These are phyloP conservation scores for Eremothecium coryli DNA, from an alignment of 1,139 yeast species.

Conservation along the genomic window DNA sequence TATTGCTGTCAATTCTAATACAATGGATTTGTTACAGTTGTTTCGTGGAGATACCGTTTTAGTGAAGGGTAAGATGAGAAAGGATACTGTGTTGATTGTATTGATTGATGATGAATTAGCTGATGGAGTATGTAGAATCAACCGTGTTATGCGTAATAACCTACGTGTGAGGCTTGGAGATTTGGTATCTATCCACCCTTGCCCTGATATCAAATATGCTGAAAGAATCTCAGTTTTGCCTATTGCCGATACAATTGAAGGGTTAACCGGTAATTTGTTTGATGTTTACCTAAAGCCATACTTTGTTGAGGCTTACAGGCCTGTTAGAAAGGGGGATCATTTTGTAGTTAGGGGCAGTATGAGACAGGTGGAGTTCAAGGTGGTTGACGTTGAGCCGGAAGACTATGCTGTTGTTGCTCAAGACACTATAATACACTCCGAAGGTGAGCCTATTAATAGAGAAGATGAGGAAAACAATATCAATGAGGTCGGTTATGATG, in stretches of 20 bases:
- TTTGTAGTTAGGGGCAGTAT: constrained; percentile 96
- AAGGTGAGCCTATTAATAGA: constrained; percentile 97
- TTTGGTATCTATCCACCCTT: constrained; percentile 81
- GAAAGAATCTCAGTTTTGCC: constrained; percentile 90
- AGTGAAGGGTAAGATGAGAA: constrained; percentile 96
- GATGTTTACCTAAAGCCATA: constrained; percentile 96
- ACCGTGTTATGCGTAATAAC: constrained; percentile 93
- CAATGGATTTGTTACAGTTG: constrained; percentile 90
- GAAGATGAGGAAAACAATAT: constrained; percentile 92
- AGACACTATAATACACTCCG: constrained; percentile 96
- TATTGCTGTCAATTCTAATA: constrained; percentile 85
- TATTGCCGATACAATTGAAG: constrained; percentile 96
- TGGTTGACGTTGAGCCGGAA: constrained; percentile 95
- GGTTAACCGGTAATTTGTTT: constrained; percentile 93
- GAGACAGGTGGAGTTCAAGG: constrained; percentile 98
- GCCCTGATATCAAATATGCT: constrained; percentile 97
- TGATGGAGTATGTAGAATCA: constrained; percentile 89
- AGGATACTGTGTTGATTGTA: constrained; percentile 94
- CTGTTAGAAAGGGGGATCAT: constrained; percentile 95
- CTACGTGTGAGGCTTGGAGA: constrained; percentile 92
- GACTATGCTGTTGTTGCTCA: constrained; percentile 98
- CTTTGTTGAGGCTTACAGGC: constrained; percentile 97
- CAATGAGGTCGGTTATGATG: constrained; percentile 97
- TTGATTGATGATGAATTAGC: constrained; percentile 95
- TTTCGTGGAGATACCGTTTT: constrained; percentile 97